Conservation (phyloP, 768 basidiomycete genomes). For the Lentinula aciculospora region DNA sequence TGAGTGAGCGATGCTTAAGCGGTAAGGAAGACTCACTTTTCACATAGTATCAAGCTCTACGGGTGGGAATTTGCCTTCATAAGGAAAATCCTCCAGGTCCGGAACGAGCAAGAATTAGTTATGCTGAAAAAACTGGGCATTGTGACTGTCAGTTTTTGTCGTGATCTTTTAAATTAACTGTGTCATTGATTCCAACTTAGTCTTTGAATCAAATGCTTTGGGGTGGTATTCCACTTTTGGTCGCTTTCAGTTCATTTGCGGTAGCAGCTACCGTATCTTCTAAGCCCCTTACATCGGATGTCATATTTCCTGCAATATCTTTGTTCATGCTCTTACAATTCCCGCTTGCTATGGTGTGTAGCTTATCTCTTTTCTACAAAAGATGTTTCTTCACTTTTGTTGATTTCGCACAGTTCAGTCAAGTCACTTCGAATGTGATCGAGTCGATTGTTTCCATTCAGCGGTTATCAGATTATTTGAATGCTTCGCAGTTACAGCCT, state of each 20-base stretch:
- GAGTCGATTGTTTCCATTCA: constrained; percentile 82
- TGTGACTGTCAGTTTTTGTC: constrained; percentile 40
- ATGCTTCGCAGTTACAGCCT: constrained; percentile 71
- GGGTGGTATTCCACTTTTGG: constrained; percentile 66
- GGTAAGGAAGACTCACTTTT: background rate
- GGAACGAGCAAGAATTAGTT: constrained; percentile 77
- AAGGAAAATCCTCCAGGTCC: constrained; percentile 67
- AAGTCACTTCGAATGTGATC: constrained; percentile 76
- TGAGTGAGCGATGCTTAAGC: constrained; percentile 13
- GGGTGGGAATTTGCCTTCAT: constrained; percentile 95
- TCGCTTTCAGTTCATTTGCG: constrained; percentile 81
- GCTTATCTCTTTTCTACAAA: background rate
- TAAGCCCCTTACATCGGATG: constrained; percentile 76
- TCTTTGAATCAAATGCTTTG: constrained; percentile 60
- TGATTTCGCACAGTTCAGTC: constrained; percentile 43
- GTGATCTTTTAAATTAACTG: background rate
- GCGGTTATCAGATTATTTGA: constrained; percentile 72
- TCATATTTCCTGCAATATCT: constrained; percentile 95
- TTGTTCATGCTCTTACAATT: constrained; percentile 85
- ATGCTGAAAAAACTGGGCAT: constrained; percentile 84
- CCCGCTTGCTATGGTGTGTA: constrained; percentile 72
- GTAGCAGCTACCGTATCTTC: constrained; percentile 57
- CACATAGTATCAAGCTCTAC: constrained; percentile 77
- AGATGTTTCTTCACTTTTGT: background rate
- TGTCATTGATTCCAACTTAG: constrained; percentile 17